Conservation (phyloP, 2,329 filamentous ascomycete genomes). For the Aspergillus hortae region DNA sequence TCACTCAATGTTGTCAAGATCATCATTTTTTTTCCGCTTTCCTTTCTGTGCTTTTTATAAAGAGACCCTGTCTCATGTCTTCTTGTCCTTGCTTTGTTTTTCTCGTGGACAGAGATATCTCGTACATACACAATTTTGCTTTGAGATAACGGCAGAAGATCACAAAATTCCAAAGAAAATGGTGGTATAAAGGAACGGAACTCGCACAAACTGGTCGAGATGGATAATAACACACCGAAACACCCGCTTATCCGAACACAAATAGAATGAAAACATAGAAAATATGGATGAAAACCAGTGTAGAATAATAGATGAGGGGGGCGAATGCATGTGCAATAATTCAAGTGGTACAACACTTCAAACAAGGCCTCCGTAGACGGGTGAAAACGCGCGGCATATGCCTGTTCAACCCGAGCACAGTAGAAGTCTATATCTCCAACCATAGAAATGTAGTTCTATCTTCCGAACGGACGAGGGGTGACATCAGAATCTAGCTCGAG, state of each 20-base stretch:
- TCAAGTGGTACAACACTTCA: neutral
- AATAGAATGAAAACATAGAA: constrained; percentile 3
- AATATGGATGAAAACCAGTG: neutral
- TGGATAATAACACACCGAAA: constrained; percentile 13
- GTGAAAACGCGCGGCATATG: neutral
- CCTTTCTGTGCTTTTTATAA: neutral
- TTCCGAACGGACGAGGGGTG: constrained; percentile 24
- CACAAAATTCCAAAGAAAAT: neutral
- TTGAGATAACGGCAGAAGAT: constrained; percentile 4
- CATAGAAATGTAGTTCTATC: constrained; percentile 14
- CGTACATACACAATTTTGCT: constrained; percentile 14
- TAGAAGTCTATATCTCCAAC: constrained; percentile 3
- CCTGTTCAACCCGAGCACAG: neutral
- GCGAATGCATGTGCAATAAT: neutral
- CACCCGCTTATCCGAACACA: constrained; percentile 17
- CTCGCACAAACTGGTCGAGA: constrained; percentile 15
- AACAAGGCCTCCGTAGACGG: neutral
- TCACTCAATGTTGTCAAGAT: neutral
- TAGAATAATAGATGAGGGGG: neutral
- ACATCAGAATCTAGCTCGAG: constrained; percentile 22
- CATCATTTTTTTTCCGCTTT: neutral
- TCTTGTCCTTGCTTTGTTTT: neutral
- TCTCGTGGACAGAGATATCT: neutral
- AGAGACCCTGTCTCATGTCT: neutral
- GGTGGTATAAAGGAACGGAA: constrained; percentile 2